Evolutionary conservation across 2,329 filamentous ascomycete species (phyloP).

Genomic region (Penicillium sp.): DNA sequence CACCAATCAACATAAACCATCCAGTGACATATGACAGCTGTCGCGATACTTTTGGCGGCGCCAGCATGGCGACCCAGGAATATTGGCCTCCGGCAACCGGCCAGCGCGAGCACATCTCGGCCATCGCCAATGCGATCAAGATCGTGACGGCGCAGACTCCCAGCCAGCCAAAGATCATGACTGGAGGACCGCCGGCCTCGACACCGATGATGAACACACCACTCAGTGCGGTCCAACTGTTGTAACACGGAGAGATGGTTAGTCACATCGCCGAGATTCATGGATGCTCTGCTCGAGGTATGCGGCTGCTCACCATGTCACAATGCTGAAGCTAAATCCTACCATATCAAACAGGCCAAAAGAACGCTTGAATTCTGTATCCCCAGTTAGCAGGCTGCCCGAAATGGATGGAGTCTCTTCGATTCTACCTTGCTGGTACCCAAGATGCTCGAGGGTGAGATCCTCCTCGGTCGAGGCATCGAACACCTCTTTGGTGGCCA

Average conservation of each 20-base stretch:
- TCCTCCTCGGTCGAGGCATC: slow-evolving; percentile 22
- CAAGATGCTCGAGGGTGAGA: slow-evolving; percentile 29
- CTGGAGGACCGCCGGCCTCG: slow-evolving; percentile 53
- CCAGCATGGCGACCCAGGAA: slow-evolving; percentile 54
- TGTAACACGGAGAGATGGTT: no score
- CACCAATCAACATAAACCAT: slow-evolving; percentile 45
- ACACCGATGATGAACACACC: slow-evolving; percentile 55
- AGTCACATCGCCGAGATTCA: no score
- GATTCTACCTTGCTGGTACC: slow-evolving; percentile 32
- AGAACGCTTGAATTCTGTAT: slow-evolving; percentile 52
- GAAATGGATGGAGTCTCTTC: background rate
- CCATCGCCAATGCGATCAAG: slow-evolving; percentile 54
- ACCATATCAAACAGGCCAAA: slow-evolving; percentile 56
- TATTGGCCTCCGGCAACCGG: slow-evolving; percentile 56
- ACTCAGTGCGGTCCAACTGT: slow-evolving; percentile 52
- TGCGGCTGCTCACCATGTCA: slow-evolving; percentile 43
- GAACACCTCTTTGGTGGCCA: slow-evolving; percentile 9
- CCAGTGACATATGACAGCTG: slow-evolving; percentile 41
- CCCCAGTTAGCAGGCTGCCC: background rate
- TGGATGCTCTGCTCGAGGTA: background rate
- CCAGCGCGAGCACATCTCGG: slow-evolving; percentile 55
- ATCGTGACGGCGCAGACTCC: slow-evolving; percentile 50
- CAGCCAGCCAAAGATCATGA: slow-evolving; percentile 56
- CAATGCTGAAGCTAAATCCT: slow-evolving; percentile 56
- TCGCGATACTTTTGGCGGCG: slow-evolving; percentile 45